Evolutionary conservation across 169 alveolate genomes (phyloP), one percentile per base, ranked within the genome.

Genomic region (Babesia microti): DNA sequence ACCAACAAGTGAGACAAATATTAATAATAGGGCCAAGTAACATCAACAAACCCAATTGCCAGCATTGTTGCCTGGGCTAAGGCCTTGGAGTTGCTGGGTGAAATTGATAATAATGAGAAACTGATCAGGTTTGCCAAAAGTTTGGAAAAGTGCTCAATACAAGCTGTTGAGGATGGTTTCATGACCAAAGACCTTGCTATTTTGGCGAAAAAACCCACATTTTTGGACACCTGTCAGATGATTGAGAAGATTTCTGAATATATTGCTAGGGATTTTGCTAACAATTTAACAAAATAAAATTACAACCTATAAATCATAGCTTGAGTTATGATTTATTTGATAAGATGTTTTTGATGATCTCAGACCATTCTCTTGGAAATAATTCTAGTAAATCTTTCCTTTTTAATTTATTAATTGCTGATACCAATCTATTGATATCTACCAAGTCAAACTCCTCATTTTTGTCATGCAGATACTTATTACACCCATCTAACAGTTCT

Each of bases 21-120:
- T 22, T 56, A 53, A 14, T 61, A 55, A 50, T 41, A 72, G 63
- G 97, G 97, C 0, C 44, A 72, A 32, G 87, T 79, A 66, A 89
- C 98, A 3, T 84, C 95, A 17, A 92, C 97, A 15, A 92, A 92
- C 75, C 93, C 98, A 32, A 81, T 92, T 24, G 97, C 97, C 15
- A 73, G 92, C 36, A 91, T 91, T 41, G 91, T 82, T 51, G 98
- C 98, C 21, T 91, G 98, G 98, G 88, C 95, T 6, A 61, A 91
- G 57, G 96, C 95, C 2, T 78, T 91, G 12, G 59, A 63, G 33
- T 79, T 59, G 35, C 57, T 91, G 33, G 95, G 93, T 18, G 59
- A 85, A 48, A 72, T 87, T 34, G 98, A 91, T 59, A 52, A 59
- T 26, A 91, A 91, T 63, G 70, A 68, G 35, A 74, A 52, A 17